Evolutionary conservation across 495 filamentous ascomycete species (phyloP), one percentile per base, ranked within the genome.

Genomic region (Ramalina intermedia): DNA sequence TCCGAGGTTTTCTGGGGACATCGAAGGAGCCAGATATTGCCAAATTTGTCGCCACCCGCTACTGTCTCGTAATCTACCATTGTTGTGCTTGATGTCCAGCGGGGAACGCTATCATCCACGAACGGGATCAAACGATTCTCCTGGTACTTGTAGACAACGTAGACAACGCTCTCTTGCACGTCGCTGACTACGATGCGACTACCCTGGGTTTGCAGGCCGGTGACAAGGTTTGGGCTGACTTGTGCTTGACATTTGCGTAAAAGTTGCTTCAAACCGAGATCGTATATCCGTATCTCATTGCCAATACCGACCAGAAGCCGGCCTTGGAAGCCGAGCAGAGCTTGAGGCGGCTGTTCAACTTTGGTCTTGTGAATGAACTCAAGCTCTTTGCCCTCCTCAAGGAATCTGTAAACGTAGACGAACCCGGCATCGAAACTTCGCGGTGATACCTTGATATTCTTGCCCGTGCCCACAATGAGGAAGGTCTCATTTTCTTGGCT

Each of bases 11-110:
- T 90, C 51, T 80, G 75, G 0, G 93, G 87, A 56, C 84, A 90
- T 11, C 93, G 83, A 48, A 96, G 61, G 36, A 96, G 73, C 87
- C 87, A 96, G 2, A 99, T 59, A 56, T 96, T 96, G 41, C 93
- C 93, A 52, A 99, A 99, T 61, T 94, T 95, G 67, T 99, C 93
- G 38, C 93, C 93, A 33, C 89, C 91, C 11, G 87, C 91, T 16
- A 84, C 79, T 1, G 90, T 95, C 61, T 96, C 91, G 65, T 99
- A 99, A 61, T 99, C 93, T 1, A 96, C 81, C 90, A 96, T 95
- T 6, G 85, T 74, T 1, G 80, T 84, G 41, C 81, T 79, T 1
- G 85, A 89, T 1, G 86, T 94, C 83, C 85, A 96, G 20, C 93
- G 80, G 35, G 89, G 70, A 48, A 96, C 70, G 14, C 80, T 79